Conservation (phyloP, 2,329 filamentous ascomycete species). For the Exophiala oligosperma region DNA sequence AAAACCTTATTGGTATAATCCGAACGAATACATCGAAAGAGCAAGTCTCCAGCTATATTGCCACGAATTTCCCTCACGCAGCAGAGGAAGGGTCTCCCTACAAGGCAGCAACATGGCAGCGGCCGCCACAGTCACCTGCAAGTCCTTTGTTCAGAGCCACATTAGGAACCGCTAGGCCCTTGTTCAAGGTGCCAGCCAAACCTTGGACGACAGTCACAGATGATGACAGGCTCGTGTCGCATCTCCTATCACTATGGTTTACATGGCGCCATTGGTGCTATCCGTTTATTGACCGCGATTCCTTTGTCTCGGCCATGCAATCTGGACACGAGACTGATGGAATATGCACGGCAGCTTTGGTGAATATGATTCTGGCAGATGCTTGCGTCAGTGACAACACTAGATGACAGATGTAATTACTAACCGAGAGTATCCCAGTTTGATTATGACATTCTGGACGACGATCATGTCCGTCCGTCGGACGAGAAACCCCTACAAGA, state of each 20-base stretch:
- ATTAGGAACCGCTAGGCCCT: neutral
- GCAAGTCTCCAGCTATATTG: neutral
- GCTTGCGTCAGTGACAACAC: slow-evolving; percentile 17
- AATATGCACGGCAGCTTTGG: slow-evolving; percentile 38
- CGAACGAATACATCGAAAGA: neutral
- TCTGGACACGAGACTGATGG: slow-evolving; percentile 28
- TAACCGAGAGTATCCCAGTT: neutral
- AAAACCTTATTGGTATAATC: slow-evolving; percentile 1
- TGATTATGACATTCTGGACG: neutral
- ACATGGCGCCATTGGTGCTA: slow-evolving; percentile 35
- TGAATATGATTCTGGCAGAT: slow-evolving; percentile 36
- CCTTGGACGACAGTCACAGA: slow-evolving; percentile 37
- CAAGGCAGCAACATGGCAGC: slow-evolving; percentile 2
- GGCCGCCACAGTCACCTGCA: neutral
- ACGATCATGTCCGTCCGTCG: neutral
- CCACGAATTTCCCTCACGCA: neutral
- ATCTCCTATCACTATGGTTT: slow-evolving; percentile 36
- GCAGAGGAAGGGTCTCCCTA: slow-evolving; percentile 1
- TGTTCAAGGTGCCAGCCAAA: slow-evolving; percentile 5
- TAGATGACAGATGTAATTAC: neutral
- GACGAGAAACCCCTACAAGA: slow-evolving; percentile 4
- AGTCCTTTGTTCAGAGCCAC: neutral
- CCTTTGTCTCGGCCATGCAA: slow-evolving; percentile 36
- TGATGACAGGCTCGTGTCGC: slow-evolving; percentile 35
- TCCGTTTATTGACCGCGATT: slow-evolving; percentile 34